Base-by-base conservation (phyloP, 192 early-diverging fungal genomes). In the Funneliformis mosseae region DNA sequence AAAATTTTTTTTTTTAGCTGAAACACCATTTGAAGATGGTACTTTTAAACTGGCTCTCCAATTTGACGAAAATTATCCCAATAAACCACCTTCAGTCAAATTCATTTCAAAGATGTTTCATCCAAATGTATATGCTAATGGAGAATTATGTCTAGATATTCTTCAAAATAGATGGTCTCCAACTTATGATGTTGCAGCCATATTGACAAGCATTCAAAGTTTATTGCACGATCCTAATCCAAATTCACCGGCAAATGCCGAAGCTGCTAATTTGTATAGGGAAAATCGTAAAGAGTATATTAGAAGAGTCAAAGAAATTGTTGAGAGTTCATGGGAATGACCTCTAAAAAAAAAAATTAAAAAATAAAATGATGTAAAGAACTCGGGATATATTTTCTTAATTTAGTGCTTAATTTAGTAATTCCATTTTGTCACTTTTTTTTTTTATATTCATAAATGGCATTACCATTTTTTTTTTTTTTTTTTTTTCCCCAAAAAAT, bases 61-160 rank as follows among this genome's bases (percentile, higher is more conserved):
- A 48, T 99, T 99, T 87, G 98, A 99, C 83, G 98, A 99, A 84
- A 92, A 93, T 45, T 99, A 99, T 83, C 97, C 98, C 8, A 99
- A 97, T 83, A 98, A 98, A 83, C 96, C 98, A 78, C 98, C 98
- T 69, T 90, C 91, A 69, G 98, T 99, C 16, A 92, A 92, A 78
- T 99, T 99, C 84, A 92, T 96, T 14, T 92, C 94, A 42, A 93
- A 91, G 76, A 99, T 99, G 95, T 99, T 98, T 84, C 98, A 99
- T 83, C 97, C 97, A 0, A 99, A 99, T 79, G 97, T 96, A 3
- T 99, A 98, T 83, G 95, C 95, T 60, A 98, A 95, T 83, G 98
- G 98, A 9, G 97, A 99, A 82, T 86, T 99, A 70, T 99, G 98
- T 84, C 84, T 99, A 82, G 98, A 99, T 85, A 99, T 99, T 83